Base-by-base conservation (phyloP, 306 rosid species). In the Cicer cuneatum region DNA sequence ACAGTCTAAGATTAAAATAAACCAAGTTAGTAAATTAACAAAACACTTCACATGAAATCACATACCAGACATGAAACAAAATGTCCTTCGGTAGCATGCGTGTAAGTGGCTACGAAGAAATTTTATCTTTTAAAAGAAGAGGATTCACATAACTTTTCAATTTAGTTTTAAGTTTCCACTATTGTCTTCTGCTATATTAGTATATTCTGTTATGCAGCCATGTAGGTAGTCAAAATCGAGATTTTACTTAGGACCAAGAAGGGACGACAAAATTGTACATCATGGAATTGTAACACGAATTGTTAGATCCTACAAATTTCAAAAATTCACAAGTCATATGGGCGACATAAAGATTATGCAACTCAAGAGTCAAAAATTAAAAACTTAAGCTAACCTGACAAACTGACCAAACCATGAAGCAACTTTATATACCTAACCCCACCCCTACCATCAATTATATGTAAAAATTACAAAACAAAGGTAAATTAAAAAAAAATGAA, bases 1-100 rank as follows among this genome's bases (percentile, higher is more conserved):
- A 76, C 91, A 93, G 70, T 87, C 98, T 93, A 80, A 53, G 62
- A 85, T 66, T 56, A 53, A 10, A 78, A 56, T 58, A 78, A 80
- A 21, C 62, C 61, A 33, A 76, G 82, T 76, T 69, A 79, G 75
- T 41, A 78, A 47, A 56, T 67, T 18, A 78, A 69, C 78, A 69
- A 71, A 74, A 61, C 7, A 58, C 43, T 60, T 56, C 75, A 51
- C 66, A 72, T 48, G 56, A 79, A 66, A 75, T 51, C 65, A 74
- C 47, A 56, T 33, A 35, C 45, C 24, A 72, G 35, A 73, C n/a
- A 35, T n/a, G 14, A 66, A 72, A 29, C 68, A 71, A 41, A 47
- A 65, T 38, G 61, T 40, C 48, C 71, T 41, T 49, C 18, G n/a
- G 42, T 18, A 61, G 53, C 41, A 64, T 8, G 2, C 43, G 56